A percentile compares a stretch with the other conserved stretches of the same genome.
Conservation (phyloP, 2,329 filamentous ascomycete species). For the Alternaria dauci region DNA sequence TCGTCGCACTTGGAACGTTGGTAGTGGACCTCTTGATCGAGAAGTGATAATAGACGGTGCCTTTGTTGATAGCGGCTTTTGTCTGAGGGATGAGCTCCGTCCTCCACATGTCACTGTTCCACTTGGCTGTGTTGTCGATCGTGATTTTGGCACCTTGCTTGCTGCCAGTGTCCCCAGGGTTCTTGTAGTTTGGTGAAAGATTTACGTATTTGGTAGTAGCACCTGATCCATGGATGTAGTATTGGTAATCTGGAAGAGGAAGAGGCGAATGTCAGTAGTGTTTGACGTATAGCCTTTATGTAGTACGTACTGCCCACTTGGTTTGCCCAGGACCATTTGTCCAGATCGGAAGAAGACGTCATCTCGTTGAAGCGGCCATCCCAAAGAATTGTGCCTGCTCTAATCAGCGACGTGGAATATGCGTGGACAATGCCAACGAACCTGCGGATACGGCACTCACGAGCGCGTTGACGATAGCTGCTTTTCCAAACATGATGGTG, state of each 20-base stretch:
- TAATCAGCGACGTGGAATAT: background rate
- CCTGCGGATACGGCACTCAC: constrained; percentile 45
- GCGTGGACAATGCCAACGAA: constrained; percentile 5
- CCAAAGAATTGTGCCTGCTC: constrained; percentile 64
- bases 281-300: too few species aligned
- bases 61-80: constrained; percentile 68
- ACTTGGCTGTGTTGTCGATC: constrained; percentile 70
- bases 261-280: background rate
- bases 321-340: constrained; percentile 72
- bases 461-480: constrained; percentile 40
- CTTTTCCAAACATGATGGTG: constrained; percentile 44
- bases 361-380: constrained; percentile 72
- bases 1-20: constrained; percentile 68
- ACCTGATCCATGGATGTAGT: constrained; percentile 75
- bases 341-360: constrained; percentile 62
- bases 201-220: constrained; percentile 68
- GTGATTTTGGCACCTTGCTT: constrained; percentile 74
- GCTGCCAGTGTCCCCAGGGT: constrained; percentile 68
- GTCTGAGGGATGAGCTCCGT: constrained; percentile 79
- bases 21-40: constrained; percentile 66
- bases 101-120: constrained; percentile 78
- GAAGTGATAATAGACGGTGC: constrained; percentile 77
- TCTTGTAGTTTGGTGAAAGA: constrained; percentile 68
- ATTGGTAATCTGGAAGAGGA: constrained; percentile 44
- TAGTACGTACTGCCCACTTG: constrained; percentile 72